Percentiles rank a stretch among this genome's conserved stretches.
Conservation (phyloP, 345 rosid genomes). For the Eucalyptus polybractea region DNA sequence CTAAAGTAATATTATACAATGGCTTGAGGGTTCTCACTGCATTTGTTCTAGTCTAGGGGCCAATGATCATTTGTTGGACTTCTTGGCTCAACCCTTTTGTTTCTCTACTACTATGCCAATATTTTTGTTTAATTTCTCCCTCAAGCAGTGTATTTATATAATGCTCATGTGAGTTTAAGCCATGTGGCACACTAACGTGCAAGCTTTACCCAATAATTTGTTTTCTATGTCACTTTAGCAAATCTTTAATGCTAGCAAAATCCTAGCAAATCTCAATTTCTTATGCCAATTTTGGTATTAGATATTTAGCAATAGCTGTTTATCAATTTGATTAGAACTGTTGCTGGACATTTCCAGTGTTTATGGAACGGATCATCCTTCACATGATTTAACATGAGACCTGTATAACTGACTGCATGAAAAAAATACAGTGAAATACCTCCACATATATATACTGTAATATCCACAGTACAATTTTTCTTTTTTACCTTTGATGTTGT, state of each 20-base stretch:
- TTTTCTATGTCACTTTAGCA: not conserved
- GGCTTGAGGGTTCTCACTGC: not conserved
- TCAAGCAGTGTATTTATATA: not conserved
- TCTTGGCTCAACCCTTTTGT: not conserved
- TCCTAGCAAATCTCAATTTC: not conserved
- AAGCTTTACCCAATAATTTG: not conserved
- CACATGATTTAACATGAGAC: not conserved
- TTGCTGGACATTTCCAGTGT: not conserved
- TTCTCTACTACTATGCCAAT: not conserved
- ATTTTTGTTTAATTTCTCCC: not conserved
- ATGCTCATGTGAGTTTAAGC: not conserved
- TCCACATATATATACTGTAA: not conserved
- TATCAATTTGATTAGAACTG: not conserved
- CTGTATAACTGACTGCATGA: not conserved
- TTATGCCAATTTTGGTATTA: not conserved
- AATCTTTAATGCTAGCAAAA: not conserved
- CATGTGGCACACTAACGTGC: not conserved
- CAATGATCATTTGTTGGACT: not conserved
- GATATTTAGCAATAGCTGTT: not conserved
- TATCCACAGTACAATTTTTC: not conserved
- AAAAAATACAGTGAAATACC: not conserved
- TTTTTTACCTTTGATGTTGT: not conserved
- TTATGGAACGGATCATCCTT: not conserved
- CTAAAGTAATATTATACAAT: not conserved
- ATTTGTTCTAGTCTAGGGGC: not conserved